Conservation (phyloP, 768 basidiomycete genomes). For the Pisolithus marmoratus region DNA sequence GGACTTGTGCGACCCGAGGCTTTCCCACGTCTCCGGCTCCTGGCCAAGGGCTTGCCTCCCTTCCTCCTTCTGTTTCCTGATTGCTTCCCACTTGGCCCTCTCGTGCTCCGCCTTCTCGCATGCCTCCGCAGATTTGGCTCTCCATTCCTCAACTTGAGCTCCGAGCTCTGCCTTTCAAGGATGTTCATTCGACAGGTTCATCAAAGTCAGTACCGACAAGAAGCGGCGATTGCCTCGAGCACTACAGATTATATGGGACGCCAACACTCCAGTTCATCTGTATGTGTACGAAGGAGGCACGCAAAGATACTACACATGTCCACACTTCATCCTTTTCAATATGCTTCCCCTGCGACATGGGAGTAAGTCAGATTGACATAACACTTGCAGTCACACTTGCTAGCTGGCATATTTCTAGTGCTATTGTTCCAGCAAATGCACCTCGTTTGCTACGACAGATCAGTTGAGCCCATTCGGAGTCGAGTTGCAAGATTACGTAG, state of each 20-base stretch:
- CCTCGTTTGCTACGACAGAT: conserved; percentile 20
- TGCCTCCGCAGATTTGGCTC: conserved; percentile 62
- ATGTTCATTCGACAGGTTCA: conserved; percentile 30
- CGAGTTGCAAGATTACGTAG: conserved; percentile 15
- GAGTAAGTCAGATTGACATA: background rate
- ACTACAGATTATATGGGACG: too few species aligned
- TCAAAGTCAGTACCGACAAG: background rate
- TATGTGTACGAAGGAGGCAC: too few species aligned
- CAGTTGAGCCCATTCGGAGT: background rate
- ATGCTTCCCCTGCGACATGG: conserved; percentile 29
- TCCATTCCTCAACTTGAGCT: conserved; percentile 63
- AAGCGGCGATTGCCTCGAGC: too few species aligned
- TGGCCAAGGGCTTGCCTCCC: conserved; percentile 36
- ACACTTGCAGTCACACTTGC: conserved; percentile 17
- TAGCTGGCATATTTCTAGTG: conserved; percentile 37
- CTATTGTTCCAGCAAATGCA: conserved; percentile 39
- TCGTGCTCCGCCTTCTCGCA: conserved; percentile 71
- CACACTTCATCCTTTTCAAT: conserved; percentile 18
- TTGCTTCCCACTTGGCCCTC: conserved; percentile 65
- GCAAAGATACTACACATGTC: too few species aligned
- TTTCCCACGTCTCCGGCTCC: conserved; percentile 14
- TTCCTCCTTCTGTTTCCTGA: conserved; percentile 40
- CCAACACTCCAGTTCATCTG: too few species aligned
- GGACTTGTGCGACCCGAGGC: conserved; percentile 21
- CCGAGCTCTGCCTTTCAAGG: conserved; percentile 68